Percentiles rank a stretch among this genome's conserved stretches.
Evolutionary conservation across 228 moss, liverwort and hornwort genomes (phyloP).

Genomic region (Sphagnum magellanicum): DNA sequence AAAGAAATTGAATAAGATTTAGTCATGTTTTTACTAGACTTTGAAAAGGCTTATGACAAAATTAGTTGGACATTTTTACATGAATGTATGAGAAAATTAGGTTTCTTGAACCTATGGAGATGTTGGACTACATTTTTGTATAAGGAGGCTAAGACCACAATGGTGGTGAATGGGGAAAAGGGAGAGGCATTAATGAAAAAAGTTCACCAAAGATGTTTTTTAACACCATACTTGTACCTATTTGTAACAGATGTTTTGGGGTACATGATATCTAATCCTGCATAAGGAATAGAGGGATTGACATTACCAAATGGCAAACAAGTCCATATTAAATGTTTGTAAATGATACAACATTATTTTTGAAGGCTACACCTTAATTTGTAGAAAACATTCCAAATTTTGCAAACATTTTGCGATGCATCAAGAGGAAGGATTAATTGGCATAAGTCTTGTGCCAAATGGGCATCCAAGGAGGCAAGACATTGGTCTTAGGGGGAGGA

Average conservation of each 20-base stretch:
- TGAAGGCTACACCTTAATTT: neutral
- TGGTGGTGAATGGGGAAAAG: neutral
- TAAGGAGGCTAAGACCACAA: neutral
- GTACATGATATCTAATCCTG: neutral
- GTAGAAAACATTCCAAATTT: neutral
- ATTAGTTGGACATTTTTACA: neutral
- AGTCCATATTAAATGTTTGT: neutral
- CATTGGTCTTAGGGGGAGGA: neutral
- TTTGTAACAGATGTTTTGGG: slow-evolving; percentile 2
- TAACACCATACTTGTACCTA: neutral
- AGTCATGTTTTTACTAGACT: neutral
- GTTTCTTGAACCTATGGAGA: neutral
- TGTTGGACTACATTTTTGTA: neutral
- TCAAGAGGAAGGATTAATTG: slow-evolving; percentile 1
- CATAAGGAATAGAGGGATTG: neutral
- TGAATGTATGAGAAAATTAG: neutral
- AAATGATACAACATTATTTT: neutral
- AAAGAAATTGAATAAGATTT: neutral
- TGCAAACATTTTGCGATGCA: neutral
- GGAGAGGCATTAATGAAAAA: neutral
- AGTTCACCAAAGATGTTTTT: neutral
- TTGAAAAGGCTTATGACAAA: slow-evolving; percentile 5
- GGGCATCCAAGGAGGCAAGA: neutral
- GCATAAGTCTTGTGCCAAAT: neutral
- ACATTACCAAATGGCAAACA: neutral